Percentiles rank a stretch among this genome's conserved stretches.
Evolutionary conservation across 2,329 filamentous ascomycete species (phyloP).

Genomic region (Penicillium sp.): DNA sequence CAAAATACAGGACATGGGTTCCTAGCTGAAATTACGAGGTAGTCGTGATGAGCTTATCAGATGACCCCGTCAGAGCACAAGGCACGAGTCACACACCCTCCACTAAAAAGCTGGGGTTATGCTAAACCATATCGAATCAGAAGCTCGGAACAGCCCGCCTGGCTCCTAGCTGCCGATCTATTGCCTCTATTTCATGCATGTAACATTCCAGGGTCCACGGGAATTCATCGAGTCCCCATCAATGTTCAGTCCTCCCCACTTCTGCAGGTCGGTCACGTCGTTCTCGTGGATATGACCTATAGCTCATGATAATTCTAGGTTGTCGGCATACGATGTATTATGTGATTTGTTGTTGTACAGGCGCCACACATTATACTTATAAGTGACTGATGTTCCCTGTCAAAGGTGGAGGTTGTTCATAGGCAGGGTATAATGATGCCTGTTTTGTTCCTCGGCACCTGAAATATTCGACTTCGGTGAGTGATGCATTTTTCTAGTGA

Average conservation of each 20-base stretch:
- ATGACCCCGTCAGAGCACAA: background rate
- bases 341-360: background rate
- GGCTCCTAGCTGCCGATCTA: background rate
- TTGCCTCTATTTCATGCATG: background rate
- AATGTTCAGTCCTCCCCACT: background rate
- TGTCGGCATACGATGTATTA: background rate
- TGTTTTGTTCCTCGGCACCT: background rate
- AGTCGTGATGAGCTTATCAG: background rate
- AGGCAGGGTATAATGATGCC: background rate
- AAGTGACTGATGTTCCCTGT: background rate
- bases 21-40: background rate
- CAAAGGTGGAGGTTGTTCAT: background rate
- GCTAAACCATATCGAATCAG: background rate
- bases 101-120: background rate
- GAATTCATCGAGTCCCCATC: background rate
- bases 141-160: background rate
- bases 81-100: background rate
- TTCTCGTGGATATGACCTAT: background rate
- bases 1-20: background rate
- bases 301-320: background rate
- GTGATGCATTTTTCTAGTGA: background rate
- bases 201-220: conserved; percentile 2
- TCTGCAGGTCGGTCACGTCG: background rate
- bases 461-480: background rate
- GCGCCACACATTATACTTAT: background rate